A percentile compares a stretch with the other conserved stretches of the same genome.
Evolutionary conservation across 257 asterid genomes (phyloP).

Genomic region (Echites panduratus): DNA sequence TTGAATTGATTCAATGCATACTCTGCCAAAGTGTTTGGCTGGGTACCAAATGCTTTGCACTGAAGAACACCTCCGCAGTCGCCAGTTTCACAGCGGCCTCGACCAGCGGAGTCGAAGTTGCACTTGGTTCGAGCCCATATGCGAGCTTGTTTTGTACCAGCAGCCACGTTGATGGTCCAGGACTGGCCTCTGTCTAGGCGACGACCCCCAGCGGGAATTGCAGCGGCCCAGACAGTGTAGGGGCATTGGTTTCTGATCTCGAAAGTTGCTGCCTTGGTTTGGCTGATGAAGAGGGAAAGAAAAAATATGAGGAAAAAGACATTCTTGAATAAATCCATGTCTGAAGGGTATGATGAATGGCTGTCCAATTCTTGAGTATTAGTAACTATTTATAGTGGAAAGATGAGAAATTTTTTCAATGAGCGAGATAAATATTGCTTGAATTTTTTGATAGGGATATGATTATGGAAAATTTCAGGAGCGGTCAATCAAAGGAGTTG

Average conservation of each 20-base stretch:
- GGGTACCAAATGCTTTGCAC: constrained; percentile 39
- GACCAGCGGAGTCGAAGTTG: constrained; percentile 18
- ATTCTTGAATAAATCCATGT: no score
- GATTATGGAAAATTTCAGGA: no score
- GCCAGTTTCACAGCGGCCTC: constrained; percentile 27
- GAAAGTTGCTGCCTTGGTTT: constrained; percentile 18
- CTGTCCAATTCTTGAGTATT: no score
- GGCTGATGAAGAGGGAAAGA: constrained; percentile 7
- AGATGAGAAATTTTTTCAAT: no score
- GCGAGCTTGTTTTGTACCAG: constrained; percentile 21
- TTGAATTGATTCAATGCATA: constrained; percentile 31
- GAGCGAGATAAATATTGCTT: no score
- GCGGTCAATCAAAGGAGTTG: no score
- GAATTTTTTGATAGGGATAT: no score
- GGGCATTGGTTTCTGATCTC: constrained; percentile 29
- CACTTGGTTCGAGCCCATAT: constrained; percentile 37
- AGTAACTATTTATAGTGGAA: no score
- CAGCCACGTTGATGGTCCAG: constrained; percentile 14
- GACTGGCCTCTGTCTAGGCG: constrained; percentile 20
- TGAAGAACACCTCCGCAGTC: constrained; percentile 30
- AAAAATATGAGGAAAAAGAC: constrained; percentile 4
- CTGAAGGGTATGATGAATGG: no score
- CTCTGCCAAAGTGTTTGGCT: constrained; percentile 57
- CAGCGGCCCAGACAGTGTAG: constrained; percentile 31
- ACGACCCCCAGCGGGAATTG: constrained; percentile 33